Percentiles rank a stretch among this genome's conserved stretches.
Conservation (phyloP, 345 rosid genomes). For the Hevea brasiliensis region DNA sequence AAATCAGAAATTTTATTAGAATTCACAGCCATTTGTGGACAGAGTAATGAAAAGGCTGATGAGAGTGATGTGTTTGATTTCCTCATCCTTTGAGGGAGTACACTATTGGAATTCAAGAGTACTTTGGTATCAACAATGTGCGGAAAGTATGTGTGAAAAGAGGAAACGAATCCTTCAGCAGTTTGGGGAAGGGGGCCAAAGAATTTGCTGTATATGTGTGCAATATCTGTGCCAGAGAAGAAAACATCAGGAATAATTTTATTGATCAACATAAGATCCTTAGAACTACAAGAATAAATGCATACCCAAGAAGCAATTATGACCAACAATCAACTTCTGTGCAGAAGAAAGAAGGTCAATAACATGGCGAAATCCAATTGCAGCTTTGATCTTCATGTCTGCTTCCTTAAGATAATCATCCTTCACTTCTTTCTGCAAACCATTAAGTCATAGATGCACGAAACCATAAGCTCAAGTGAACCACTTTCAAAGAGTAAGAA, state of each 20-base stretch:
- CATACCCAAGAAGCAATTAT: conserved; percentile 89
- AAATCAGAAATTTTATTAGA: conserved; percentile 28
- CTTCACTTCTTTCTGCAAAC: conserved; percentile 66
- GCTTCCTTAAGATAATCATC: conserved; percentile 50
- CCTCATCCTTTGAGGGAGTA: conserved; percentile 55
- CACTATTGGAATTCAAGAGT: conserved; percentile 57
- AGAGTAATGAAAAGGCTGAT: conserved; percentile 62
- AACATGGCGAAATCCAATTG: conserved; percentile 85
- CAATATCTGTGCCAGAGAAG: conserved; percentile 61
- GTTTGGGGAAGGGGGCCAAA: conserved; percentile 74
- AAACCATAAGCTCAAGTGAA: neutral
- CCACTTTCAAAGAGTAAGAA: neutral
- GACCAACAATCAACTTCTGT: conserved; percentile 84
- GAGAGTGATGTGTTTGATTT: conserved; percentile 75
- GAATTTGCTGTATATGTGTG: conserved; percentile 81
- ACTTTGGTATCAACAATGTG: conserved; percentile 84
- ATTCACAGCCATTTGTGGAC: conserved; percentile 65
- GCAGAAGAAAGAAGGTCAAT: conserved; percentile 84
- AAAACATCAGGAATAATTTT: conserved; percentile 20
- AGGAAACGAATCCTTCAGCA: conserved; percentile 66
- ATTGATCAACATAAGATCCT: conserved; percentile 4
- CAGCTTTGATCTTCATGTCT: conserved; percentile 58
- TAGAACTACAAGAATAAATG: conserved; percentile 19
- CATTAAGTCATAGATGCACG: neutral
- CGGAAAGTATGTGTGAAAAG: conserved; percentile 60